These are phyloP conservation scores for Aspergillus persii DNA, from an alignment of 2,329 filamentous ascomycete genomes.

Conservation along the genomic window DNA sequence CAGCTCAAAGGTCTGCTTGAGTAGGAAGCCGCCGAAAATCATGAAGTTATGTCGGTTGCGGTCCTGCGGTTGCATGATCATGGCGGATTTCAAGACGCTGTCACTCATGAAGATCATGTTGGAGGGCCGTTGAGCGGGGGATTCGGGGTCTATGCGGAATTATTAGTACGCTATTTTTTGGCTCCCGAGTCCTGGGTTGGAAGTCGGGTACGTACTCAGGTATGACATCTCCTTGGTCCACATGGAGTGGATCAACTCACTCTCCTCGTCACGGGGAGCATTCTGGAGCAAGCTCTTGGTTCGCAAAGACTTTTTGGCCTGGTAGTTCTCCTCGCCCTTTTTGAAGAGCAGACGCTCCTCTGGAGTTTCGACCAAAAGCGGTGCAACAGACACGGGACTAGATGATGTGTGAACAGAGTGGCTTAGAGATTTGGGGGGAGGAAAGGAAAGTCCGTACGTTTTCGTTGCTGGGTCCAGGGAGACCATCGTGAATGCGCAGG, in stretches of 20 bases:
- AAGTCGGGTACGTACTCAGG: constrained; percentile 43
- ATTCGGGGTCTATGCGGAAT: constrained; percentile 50
- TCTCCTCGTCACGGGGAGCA: constrained; percentile 69
- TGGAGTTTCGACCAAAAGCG: constrained; percentile 59
- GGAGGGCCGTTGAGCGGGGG: constrained; percentile 52
- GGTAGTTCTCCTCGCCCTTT: constrained; percentile 64
- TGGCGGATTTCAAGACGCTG: constrained; percentile 62
- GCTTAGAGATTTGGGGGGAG: not conserved
- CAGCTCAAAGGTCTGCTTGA: constrained; percentile 73
- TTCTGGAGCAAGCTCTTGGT: constrained; percentile 62
- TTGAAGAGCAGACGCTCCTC: constrained; percentile 64
- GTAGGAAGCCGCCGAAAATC: constrained; percentile 74
- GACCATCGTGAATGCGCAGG: constrained; percentile 77
- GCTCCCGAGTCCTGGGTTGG: not conserved
- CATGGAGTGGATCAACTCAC: constrained; percentile 69
- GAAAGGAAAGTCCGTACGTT: constrained; percentile 42
- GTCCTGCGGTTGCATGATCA: constrained; percentile 74
- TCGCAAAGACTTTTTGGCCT: constrained; percentile 63
- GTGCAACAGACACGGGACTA: constrained; percentile 60
- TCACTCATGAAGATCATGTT: constrained; percentile 63
- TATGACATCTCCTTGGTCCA: constrained; percentile 68
- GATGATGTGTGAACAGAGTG: not conserved
- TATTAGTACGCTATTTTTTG: not conserved
- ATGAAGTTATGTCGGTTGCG: constrained; percentile 71
- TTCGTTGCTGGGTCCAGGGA: constrained; percentile 68